Base-by-base conservation (phyloP, 352 stramenopile species). In the Globisporangium barbulae region DNA sequence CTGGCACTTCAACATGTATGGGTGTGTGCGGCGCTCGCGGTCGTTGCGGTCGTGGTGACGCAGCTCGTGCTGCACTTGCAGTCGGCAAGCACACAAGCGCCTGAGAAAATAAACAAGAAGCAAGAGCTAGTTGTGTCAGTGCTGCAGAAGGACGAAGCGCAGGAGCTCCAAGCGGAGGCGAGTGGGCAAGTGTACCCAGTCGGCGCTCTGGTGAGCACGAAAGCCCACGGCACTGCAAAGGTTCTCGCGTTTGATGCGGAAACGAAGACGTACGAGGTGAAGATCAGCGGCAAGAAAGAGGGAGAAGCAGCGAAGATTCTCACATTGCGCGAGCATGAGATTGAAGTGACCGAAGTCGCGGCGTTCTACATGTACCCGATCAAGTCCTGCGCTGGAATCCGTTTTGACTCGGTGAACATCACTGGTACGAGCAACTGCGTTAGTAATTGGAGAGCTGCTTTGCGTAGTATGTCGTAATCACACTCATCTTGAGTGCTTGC, bases 281-380 rank as follows among this genome's bases (percentile, higher is more conserved):
- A 70, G 22, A 17, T 75, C 12, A 28, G 42, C 1, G 42, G 37
- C 9, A 39, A 41, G 10, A 12, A 49, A 3, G 21, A 31, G 0
- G 63, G 58, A 9, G 53, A 15, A 5, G 28, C 15, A 17, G 47
- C 21, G 30, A 33, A 70, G 33, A 65, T 25, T 9, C 49, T 71
- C 10, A 70, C 53, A 21, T 47, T 86, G 1, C 12, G 31, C 10
- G 35, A 64, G 15, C 45, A 62, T 0, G 54, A 77, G 45, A 44
- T 90, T 28, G 54, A 77, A 10, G 59, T 70, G 53, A 66, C 76
- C 0, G 53, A 49, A 9, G 75, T 93, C 22, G 44, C 57, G 1
- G 85, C 83, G 1, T 69, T 94, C 9, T 81, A 71, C 61, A 64
- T 96, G 45, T 96, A 95, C 67, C 88, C 88, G 33, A 76, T 96